These are phyloP conservation scores for Endothia cerciana DNA, from an alignment of 2,329 filamentous ascomycete genomes.

Conservation along the genomic window DNA sequence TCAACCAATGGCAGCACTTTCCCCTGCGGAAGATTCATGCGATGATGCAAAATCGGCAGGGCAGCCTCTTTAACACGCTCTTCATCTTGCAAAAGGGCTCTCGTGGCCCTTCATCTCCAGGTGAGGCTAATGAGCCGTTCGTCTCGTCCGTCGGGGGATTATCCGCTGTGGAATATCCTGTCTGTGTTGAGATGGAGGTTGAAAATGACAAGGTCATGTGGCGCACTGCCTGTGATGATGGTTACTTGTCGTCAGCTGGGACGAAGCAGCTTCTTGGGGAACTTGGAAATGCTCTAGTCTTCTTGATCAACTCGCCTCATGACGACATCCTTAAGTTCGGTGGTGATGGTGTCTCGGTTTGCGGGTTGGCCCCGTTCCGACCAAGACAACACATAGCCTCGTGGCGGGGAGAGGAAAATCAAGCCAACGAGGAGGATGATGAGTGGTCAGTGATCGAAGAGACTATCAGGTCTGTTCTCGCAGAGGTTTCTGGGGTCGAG, in stretches of 20 bases:
- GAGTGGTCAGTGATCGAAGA: slow-evolving; percentile 43
- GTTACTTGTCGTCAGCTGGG: slow-evolving; percentile 51
- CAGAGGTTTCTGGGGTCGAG: slow-evolving; percentile 64
- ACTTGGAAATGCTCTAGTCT: slow-evolving; percentile 62
- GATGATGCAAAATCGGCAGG: slow-evolving; percentile 54
- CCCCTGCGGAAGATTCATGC: slow-evolving; percentile 64
- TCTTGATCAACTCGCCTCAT: slow-evolving; percentile 55
- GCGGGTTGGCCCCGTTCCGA: slow-evolving; percentile 58
- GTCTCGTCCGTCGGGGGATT: slow-evolving; percentile 66
- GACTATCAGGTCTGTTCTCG: slow-evolving; percentile 52
- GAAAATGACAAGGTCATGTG: slow-evolving; percentile 61
- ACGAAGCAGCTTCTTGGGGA: slow-evolving; percentile 56
- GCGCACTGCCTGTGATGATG: slow-evolving; percentile 71
- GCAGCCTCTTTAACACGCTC: slow-evolving; percentile 56
- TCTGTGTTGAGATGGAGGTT: slow-evolving; percentile 81
- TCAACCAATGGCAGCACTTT: slow-evolving; percentile 75
- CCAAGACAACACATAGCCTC: slow-evolving; percentile 15
- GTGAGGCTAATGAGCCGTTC: slow-evolving; percentile 40
- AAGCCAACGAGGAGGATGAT: slow-evolving; percentile 16
- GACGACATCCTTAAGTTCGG: slow-evolving; percentile 59
- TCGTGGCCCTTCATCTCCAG: background rate
- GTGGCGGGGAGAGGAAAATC: slow-evolving; percentile 6
- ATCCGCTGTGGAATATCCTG: slow-evolving; percentile 77
- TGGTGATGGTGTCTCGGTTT: slow-evolving; percentile 61
- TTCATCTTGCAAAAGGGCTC: slow-evolving; percentile 56